Percentiles rank a stretch among this genome's conserved stretches.
phyloP scores from a whole-genome alignment of 208 protist genomes.

The Herpetomonas samuelpessoai region DNA sequence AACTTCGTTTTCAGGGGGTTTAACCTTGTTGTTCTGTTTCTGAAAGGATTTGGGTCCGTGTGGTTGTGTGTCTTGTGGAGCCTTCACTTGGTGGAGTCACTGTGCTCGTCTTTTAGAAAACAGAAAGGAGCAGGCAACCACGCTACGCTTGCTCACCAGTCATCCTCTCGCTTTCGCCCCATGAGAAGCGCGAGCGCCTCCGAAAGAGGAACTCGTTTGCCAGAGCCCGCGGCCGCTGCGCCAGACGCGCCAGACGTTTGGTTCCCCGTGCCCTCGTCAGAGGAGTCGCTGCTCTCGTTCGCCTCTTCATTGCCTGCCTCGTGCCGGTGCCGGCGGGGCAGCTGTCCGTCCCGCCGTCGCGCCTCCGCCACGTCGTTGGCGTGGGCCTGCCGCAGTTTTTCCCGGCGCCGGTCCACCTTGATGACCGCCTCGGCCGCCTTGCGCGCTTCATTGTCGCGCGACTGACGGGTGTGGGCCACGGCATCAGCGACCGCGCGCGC shows the following conservation, averaged over 20 bases:
- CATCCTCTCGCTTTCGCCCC: constrained; percentile 23
- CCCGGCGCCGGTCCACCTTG: constrained; percentile 19
- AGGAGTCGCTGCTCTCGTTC: background rate
- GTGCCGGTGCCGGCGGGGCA: background rate
- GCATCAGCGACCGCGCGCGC: background rate
- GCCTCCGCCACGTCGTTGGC: constrained; percentile 5
- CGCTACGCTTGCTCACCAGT: constrained; percentile 3
- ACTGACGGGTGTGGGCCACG: constrained; percentile 12
- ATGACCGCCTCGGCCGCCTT: constrained; percentile 34
- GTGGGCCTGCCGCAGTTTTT: constrained; percentile 10
- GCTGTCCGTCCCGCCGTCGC: constrained; percentile 2
- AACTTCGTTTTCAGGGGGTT: no score
- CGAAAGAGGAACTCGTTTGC: constrained; percentile 32
- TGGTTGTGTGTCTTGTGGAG: no score
- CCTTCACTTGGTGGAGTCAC: no score
- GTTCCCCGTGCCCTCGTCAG: no score
- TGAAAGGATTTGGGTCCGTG: no score
- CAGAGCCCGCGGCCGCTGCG: background rate
- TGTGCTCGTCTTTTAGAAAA: no score
- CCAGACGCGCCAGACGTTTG: background rate
- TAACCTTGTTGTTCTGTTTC: no score
- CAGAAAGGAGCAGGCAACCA: background rate
- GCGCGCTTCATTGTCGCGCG: constrained; percentile 13
- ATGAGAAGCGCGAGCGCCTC: constrained; percentile 49
- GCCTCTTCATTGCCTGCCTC: background rate